Percentiles rank a stretch among this genome's conserved stretches.
Conservation (phyloP, 2,329 filamentous ascomycete genomes). For the Talaromyces funiculosus region DNA sequence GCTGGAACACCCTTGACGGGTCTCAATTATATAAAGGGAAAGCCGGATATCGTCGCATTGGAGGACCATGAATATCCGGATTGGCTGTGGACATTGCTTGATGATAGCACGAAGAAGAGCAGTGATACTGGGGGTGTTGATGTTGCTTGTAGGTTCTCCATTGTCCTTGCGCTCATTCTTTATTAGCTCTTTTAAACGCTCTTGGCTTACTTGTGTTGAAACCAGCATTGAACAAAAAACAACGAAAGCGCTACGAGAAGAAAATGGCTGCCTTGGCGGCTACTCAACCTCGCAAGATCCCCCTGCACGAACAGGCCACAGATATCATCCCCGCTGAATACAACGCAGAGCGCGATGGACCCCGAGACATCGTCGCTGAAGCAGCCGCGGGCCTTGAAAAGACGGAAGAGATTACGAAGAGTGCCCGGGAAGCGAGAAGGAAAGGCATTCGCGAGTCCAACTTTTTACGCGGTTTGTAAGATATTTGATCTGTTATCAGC, state of each 20-base stretch:
- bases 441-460: conserved; percentile 44
- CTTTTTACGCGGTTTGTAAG: conserved; percentile 44
- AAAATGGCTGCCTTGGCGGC: conserved; percentile 40
- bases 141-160: conserved; percentile 30
- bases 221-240: conserved; percentile 44
- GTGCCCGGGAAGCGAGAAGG: conserved; percentile 40
- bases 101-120: conserved; percentile 29
- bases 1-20: conserved; percentile 38
- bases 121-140: conserved; percentile 35
- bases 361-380: conserved; percentile 24
- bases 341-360: conserved; percentile 22
- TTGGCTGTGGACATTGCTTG: conserved; percentile 44
- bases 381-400: conserved; percentile 34
- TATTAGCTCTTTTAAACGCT: neutral
- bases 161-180: neutral
- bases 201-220: conserved; percentile 8
- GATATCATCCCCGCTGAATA: conserved; percentile 39
- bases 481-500: neutral
- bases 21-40: conserved; percentile 45
- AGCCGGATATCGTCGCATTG: conserved; percentile 39
- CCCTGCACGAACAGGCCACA: conserved; percentile 40
- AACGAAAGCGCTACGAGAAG: conserved; percentile 43
- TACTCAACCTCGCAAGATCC: conserved; percentile 36
- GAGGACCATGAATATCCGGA: conserved; percentile 46
- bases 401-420: conserved; percentile 39